phyloP scores from a whole-genome alignment of 805 yeast genomes.

The Candida railenensis region DNA sequence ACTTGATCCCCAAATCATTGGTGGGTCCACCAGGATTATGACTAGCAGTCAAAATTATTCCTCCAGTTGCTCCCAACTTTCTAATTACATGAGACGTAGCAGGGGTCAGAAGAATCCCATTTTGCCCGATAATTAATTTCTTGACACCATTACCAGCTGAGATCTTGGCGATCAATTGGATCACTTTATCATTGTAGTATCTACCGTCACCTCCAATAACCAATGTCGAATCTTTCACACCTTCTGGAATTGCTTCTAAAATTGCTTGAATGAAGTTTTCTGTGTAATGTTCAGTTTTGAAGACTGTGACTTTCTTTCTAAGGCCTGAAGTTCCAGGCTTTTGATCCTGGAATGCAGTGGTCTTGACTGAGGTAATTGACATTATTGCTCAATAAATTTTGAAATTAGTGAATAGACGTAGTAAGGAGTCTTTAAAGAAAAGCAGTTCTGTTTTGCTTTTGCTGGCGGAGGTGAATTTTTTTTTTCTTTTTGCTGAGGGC shows the following conservation, averaged over 20 bases:
- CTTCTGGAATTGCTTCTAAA: slow-evolving; percentile 87
- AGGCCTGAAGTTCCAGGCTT: slow-evolving; percentile 98
- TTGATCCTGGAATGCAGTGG: slow-evolving; percentile 83
- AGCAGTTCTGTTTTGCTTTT: no score
- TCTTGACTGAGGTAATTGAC: slow-evolving; percentile 36
- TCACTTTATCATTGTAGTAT: slow-evolving; percentile 78
- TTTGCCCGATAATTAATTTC: slow-evolving; percentile 81
- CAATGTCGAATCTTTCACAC: slow-evolving; percentile 65
- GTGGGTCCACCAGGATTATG: slow-evolving; percentile 98
- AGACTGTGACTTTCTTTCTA: slow-evolving; percentile 85
- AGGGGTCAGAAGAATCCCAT: slow-evolving; percentile 90
- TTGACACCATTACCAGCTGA: slow-evolving; percentile 90
- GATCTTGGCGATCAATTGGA: slow-evolving; percentile 77
- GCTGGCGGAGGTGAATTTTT: no score
- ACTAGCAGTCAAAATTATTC: slow-evolving; percentile 92
- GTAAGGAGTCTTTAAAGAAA: background rate
- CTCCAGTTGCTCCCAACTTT: slow-evolving; percentile 76
- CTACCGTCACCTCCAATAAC: slow-evolving; percentile 98
- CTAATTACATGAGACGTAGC: slow-evolving; percentile 95
- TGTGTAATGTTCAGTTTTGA: slow-evolving; percentile 76
- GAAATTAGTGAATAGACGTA: background rate
- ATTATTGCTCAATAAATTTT: background rate
- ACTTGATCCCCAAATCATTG: slow-evolving; percentile 92
- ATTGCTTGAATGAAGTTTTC: slow-evolving; percentile 93
- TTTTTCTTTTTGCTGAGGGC: no score